Base-by-base conservation (phyloP, 345 rosid genomes). In the Dovyalis caffra region DNA sequence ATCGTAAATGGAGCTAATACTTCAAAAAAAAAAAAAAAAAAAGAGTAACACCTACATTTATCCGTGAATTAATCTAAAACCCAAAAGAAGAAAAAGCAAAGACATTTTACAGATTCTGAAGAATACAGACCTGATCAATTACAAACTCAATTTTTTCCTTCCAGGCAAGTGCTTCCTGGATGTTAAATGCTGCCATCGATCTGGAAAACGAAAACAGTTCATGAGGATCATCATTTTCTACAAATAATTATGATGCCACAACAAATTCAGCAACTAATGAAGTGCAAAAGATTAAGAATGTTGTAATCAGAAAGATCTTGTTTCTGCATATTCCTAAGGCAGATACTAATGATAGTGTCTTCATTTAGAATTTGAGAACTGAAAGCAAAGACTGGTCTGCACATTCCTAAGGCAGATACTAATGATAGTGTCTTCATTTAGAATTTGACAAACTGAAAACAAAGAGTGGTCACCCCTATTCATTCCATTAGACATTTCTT, bases 151-250 rank as follows among this genome's bases (percentile, higher is more conserved):
- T 87, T 77, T 90, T 93, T 73, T 91, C 98, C 90, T 91, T 95
- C 99, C 99, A 95, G 66, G 83, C 80, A 65, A 90, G 80, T 71
- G 92, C 98, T 84, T 95, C 98, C 81, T 93, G 98, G 78, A 95
- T 93, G 88, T 95, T 95, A 86, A 95, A 95, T 72, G 99, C 99
- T 64, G 99, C 99, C 99, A 95, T n/a, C n/a, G n/a, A n/a, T 91
- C 99, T 95, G 82, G 69, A 75, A 56, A 15, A 37, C 28, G 0
- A 51, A 63, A 18, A 62, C 15, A 16, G 7, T 40, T 5, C 34
- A 25, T 11, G 35, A 58, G 43, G 43, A 38, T 38, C 43, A 38
- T 0, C 43, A 38, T 38, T 38, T 38, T 38, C 43, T 38, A 40
- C n/a, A 65, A 26, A 14, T 53, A 33, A 72, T 16, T 57, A 10